A percentile compares a stretch with the other conserved stretches of the same genome.
Conservation (phyloP, 2,329 filamentous ascomycete genomes). For the Sporothrix pseudoabietina region DNA sequence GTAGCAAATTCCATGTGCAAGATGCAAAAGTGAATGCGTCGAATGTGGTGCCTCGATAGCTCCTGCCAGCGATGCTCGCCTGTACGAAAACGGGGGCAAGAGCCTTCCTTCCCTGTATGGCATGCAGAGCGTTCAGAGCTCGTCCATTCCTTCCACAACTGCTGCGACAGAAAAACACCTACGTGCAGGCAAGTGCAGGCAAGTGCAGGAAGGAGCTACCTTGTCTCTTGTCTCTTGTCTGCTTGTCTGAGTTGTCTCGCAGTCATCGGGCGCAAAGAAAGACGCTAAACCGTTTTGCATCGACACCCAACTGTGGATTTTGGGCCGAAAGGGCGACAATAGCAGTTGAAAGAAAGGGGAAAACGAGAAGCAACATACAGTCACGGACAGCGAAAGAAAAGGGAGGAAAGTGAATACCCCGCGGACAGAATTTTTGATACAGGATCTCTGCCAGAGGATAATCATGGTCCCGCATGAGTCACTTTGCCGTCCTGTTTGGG, state of each 20-base stretch:
- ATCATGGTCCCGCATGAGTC: constrained; percentile 24
- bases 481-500: constrained; percentile 16
- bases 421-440: background rate
- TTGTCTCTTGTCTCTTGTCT: background rate
- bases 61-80: background rate
- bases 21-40: background rate
- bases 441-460: background rate
- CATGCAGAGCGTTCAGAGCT: constrained; percentile 7
- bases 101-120: constrained; percentile 5
- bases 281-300: constrained; percentile 17
- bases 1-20: background rate
- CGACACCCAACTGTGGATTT: constrained; percentile 31
- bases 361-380: background rate
- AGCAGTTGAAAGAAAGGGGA: background rate
- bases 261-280: background rate
- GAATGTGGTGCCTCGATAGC: background rate
- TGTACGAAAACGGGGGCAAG: background rate
- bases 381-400: background rate
- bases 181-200: no score
- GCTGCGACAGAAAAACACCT: background rate
- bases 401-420: background rate
- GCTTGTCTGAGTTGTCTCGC: background rate
- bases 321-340: constrained; percentile 12
- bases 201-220: constrained; percentile 2
- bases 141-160: constrained; percentile 8